Base-by-base conservation (phyloP, 2,329 filamentous ascomycete species). In the Lachnellula cervina region DNA sequence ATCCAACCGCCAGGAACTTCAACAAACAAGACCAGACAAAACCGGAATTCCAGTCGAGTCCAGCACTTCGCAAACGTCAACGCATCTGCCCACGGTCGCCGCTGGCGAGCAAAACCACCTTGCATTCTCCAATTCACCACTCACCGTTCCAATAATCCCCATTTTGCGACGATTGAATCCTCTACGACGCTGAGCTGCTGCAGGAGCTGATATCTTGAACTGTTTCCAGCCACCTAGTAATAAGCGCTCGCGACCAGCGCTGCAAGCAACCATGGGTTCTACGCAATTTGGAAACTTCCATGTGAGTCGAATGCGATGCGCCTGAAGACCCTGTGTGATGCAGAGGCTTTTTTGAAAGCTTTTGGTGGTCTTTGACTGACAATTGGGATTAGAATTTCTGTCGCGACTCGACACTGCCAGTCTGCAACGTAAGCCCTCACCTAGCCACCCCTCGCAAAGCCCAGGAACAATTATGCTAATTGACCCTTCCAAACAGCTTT, bases 331-430 rank as follows among this genome's bases (percentile, higher is more conserved):
- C 9, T n/a, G 40, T 35, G 55, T 59, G 56, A 48, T 57, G 44
- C 34, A 34, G 28, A 45, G 34, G 16, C 38, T 48, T 40, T 23
- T 25, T 35, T 34, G 9, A 17, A 14, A 21, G 35, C 37, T 38
- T 35, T 25, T 37, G 17, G 6, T 13, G 38, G 9, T 6, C 28
- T 17, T 54, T 34, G 38, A 34, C 60, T 62, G 57, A 62, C 48
- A 23, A 53, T 51, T 59, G 64, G 64, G 59, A 43, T 51, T 48
- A 93, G 88, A 76, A 87, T 70, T 92, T 94, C 72, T 94, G 89
- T 79, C 86, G 82, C 70, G 88, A 92, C 75, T 89, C 89, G 66
- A 92, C 88, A 56, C 78, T 93, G 66, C 89, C 89, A 53, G 78
- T 93, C 66, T 94, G 89, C 79, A 93, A 93, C 80, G 88, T 92